Evolutionary conservation across 2,329 filamentous ascomycete species (phyloP), one percentile per base, ranked within the genome.

Genomic region (Arthrinium puccinioides): DNA sequence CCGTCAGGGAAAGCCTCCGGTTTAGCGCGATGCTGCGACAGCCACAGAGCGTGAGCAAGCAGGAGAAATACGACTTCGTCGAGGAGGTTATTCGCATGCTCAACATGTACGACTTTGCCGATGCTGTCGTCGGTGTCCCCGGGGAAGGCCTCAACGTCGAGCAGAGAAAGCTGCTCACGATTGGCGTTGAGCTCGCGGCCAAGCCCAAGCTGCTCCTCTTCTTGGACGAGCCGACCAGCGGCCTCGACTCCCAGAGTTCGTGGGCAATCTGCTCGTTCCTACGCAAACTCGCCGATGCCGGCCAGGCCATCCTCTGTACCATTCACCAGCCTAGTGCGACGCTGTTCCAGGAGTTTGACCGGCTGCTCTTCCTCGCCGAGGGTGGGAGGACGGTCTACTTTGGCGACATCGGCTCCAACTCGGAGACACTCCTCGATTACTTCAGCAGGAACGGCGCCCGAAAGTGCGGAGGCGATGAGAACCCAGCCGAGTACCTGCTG

Each of bases 141-240:
- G 79, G 79, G 40, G 77, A 82, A 66, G 78, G 75, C 55, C 36
- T 54, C 9, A 53, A 74, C 50, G 52, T 59, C 2, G 62, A 66
- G 42, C 59, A 65, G 45, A 51, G 62, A 13, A 65, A 65, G 41
- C 73, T 80, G 48, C 65, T 86, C 14, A 87, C 81, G 1, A 86
- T 87, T 42, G 82, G 79, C 54, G 82, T 87, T 3, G 83, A 87
- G 54, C 64, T 87, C 14, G 81, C 79, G 15, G 82, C 82, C 4
- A 85, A 82, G 56, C 82, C 82, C 5, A 70, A 79, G 35, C 64
- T 87, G 6, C 69, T 86, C 38, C 68, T 87, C 26, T 86, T 86
- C 67, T 67, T 87, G 14, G 82, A 87, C 50, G 83, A 87, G 53
- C 83, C 83, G 4, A 87, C 82, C 4, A 85, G 80, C 18, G 82